Conservation (phyloP, 2,329 filamentous ascomycete species). For the Elsinoe necatrix region DNA sequence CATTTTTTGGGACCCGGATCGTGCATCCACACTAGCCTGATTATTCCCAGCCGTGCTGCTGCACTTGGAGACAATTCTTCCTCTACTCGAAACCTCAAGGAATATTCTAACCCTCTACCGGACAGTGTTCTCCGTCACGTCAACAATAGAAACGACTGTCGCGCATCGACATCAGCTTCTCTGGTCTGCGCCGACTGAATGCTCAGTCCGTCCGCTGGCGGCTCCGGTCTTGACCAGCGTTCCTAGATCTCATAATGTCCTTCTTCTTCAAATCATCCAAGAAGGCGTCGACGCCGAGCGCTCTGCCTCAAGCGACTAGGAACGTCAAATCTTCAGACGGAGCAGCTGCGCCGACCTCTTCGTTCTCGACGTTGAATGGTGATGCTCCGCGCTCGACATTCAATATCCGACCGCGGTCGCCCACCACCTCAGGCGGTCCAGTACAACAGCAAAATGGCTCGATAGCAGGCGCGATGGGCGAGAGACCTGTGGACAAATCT, state of each 20-base stretch:
- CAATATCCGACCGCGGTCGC: constrained; percentile 12
- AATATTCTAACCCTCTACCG: not conserved
- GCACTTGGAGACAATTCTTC: constrained; percentile 6
- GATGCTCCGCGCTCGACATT: constrained; percentile 17
- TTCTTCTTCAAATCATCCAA: constrained; percentile 45
- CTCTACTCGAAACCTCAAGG: not conserved
- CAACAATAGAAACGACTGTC: not conserved
- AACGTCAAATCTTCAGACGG: constrained; percentile 51
- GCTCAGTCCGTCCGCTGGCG: constrained; percentile 9
- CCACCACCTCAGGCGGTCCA: constrained; percentile 8
- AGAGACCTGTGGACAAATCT: constrained; percentile 12
- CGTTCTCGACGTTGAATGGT: constrained; percentile 43
- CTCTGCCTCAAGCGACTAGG: constrained; percentile 47
- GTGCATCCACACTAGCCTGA: constrained; percentile 13
- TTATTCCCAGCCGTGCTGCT: constrained; percentile 11
- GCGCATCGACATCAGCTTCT: not conserved
- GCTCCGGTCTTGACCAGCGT: constrained; percentile 11
- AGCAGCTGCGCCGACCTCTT: constrained; percentile 24
- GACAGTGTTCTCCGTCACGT: not conserved
- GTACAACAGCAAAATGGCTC: constrained; percentile 14
- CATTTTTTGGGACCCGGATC: constrained; percentile 11
- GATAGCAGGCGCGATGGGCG: not conserved
- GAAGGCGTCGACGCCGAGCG: constrained; percentile 28
- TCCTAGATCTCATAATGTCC: constrained; percentile 33
- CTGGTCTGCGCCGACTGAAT: constrained; percentile 5